A percentile compares a stretch with the other conserved stretches of the same genome.
These are phyloP conservation scores for Xerophyta viscosa DNA, from an alignment of 106 monocot genomes.

Conservation along the genomic window DNA sequence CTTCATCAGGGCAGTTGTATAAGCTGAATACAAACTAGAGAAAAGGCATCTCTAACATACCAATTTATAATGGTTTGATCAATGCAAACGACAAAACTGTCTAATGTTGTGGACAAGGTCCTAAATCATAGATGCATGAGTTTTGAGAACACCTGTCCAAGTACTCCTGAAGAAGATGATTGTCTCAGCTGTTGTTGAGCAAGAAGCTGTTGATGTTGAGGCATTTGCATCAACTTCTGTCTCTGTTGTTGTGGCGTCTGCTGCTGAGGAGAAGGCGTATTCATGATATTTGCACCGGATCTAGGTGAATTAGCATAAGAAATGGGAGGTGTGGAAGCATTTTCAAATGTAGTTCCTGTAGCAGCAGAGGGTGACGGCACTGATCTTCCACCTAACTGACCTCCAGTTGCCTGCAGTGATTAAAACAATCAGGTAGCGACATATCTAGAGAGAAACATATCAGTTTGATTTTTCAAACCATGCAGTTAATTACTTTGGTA, in stretches of 20 bases:
- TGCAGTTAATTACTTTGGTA: too few relatives aligned
- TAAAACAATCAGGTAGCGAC: too few relatives aligned
- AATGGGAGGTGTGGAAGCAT: conserved; percentile 86
- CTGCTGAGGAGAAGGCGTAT: conserved; percentile 87
- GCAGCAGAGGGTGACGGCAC: conserved; percentile 67
- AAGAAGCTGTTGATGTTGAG: conserved; percentile 61
- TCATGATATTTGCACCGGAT: conserved; percentile 81
- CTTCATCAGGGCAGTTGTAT: too few relatives aligned
- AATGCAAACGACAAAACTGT: too few relatives aligned
- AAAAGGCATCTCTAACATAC: background rate
- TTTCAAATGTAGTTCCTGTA: conserved; percentile 58
- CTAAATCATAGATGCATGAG: conserved; percentile 5
- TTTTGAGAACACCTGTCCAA: conserved; percentile 36
- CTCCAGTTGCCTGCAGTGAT: conserved; percentile 47
- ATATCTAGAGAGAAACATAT: too few relatives aligned
- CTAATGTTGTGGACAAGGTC: background rate
- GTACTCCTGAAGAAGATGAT: conserved; percentile 37
- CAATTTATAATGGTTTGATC: background rate
- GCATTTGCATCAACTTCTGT: conserved; percentile 55
- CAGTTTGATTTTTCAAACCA: too few relatives aligned
- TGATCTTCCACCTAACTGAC: conserved; percentile 63
- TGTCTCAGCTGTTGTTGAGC: conserved; percentile 68
- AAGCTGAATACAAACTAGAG: too few relatives aligned
- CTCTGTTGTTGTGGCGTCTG: conserved; percentile 61
- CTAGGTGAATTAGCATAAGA: conserved; percentile 82